Base-by-base conservation (phyloP, 1,139 yeast species). In the Blastobotrys apis region DNA sequence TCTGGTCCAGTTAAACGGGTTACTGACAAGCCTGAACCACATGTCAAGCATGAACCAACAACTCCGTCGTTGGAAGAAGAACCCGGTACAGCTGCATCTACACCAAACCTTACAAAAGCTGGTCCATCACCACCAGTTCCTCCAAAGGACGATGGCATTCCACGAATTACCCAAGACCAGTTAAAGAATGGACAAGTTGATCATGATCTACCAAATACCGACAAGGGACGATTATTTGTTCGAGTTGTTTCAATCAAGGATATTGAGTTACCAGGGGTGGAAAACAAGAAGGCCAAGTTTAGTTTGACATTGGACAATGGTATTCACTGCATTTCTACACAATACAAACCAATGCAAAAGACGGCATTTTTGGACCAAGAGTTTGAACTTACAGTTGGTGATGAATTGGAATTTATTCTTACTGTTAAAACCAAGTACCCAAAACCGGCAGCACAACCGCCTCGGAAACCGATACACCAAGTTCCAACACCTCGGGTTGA, bases 241-340 rank as follows among this genome's bases (percentile, higher is more conserved):
- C 72, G 81, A 45, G 72, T 88, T 20, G 69, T 80, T 44, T 79
- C 81, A 0, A 62, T 87, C 44, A 73, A 74, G 52, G 77, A 76
- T 38, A 62, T 86, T 33, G 67, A 67, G 8, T 64, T 88, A 44
- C 84, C 88, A 8, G 55, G 52, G 1, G 77, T 78, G 40, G 63
- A 80, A 44, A 64, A 65, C 17, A 80, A 80, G 48, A 69, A 78
- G 31, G 90, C 90, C 1, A 73, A 75, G 44, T 81, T 85, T 64
- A 77, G 80, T 37, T 59, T 88, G 36, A 80, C 87, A 6, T 71
- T 92, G 53, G 97, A 92, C 63, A 92, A 92, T 63, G 96, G 97
- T 2, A 80, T 83, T 32, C 96, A 92, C 59, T 80, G 92, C 47
- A 79, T 88, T 39, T 78, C 81, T 36, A 90, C 97, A 0, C 81